These are phyloP conservation scores for Candida anglica DNA, from an alignment of 805 yeast genomes.

Conservation along the genomic window DNA sequence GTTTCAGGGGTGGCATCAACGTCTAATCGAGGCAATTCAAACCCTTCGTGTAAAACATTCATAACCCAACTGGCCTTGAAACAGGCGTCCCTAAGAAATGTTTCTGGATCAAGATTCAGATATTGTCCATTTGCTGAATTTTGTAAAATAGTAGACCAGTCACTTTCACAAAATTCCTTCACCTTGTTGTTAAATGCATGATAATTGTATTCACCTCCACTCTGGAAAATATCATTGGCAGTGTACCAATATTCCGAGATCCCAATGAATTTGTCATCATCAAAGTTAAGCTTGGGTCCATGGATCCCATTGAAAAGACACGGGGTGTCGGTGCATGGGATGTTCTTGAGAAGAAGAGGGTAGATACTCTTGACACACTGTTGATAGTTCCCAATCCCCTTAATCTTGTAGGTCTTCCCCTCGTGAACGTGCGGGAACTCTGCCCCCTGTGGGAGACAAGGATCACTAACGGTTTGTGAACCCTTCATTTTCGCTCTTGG, in stretches of 20 bases:
- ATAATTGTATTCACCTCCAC: slow-evolving; percentile 87
- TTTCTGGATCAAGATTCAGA: slow-evolving; percentile 48
- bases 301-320: slow-evolving; percentile 95
- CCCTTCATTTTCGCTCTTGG: no score
- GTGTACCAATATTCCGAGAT: slow-evolving; percentile 98
- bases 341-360: slow-evolving; percentile 71
- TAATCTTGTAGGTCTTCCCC: slow-evolving; percentile 44
- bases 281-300: slow-evolving; percentile 83
- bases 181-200: slow-evolving; percentile 62
- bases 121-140: slow-evolving; percentile 55
- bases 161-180: slow-evolving; percentile 66
- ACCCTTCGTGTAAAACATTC: slow-evolving; percentile 87
- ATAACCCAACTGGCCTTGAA: slow-evolving; percentile 95
- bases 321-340: slow-evolving; percentile 84
- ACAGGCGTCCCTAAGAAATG: slow-evolving; percentile 67
- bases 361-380: slow-evolving; percentile 67
- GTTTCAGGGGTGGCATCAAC: slow-evolving; percentile 35
- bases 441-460: slow-evolving; percentile 75
- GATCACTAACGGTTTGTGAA: slow-evolving; percentile 61
- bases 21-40: slow-evolving; percentile 73
- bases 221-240: slow-evolving; percentile 82
- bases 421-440: slow-evolving; percentile 43
- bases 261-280: slow-evolving; percentile 81
- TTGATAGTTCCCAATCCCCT: slow-evolving; percentile 78
- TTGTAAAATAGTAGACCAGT: slow-evolving; percentile 58